A percentile compares a stretch with the other conserved stretches of the same genome.
Conservation (phyloP, 2,329 filamentous ascomycete species). For the Truncatella angustata region DNA sequence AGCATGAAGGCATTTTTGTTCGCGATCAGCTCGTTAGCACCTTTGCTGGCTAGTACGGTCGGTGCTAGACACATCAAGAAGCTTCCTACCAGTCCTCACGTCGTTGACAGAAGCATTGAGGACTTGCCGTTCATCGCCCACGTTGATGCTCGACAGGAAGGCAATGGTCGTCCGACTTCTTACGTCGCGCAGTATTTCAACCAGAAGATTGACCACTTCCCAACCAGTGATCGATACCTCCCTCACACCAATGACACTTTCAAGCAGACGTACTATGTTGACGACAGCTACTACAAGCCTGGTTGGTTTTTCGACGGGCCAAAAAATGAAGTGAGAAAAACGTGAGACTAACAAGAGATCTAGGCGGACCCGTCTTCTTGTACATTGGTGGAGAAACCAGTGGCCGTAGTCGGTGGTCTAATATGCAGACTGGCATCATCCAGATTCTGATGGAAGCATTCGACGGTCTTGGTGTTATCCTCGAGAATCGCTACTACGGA, state of each 20-base stretch:
- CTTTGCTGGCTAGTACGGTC: background rate
- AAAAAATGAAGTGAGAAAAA: background rate
- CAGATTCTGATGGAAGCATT: conserved; percentile 53
- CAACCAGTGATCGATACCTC: conserved; percentile 34
- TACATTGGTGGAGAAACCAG: conserved; percentile 32
- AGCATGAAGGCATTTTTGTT: background rate
- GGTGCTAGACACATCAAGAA: background rate
- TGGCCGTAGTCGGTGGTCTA: conserved; percentile 25
- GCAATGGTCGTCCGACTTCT: background rate
- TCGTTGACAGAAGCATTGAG: background rate
- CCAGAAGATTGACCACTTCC: conserved; percentile 45
- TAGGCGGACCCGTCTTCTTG: conserved; percentile 42
- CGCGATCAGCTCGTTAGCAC: background rate
- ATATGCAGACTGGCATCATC: conserved; percentile 37
- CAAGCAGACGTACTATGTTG: conserved; percentile 54
- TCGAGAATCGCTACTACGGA: conserved; percentile 52
- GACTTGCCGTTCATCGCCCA: background rate
- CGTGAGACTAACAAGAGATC: conserved; percentile 13
- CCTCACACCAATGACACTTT: conserved; percentile 48
- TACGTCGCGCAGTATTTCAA: conserved; percentile 28
- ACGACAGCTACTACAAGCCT: conserved; percentile 50
- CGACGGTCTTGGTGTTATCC: conserved; percentile 52
- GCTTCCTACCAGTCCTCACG: background rate
- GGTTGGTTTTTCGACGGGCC: conserved; percentile 14
- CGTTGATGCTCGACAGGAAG: background rate